Percentiles rank a stretch among this genome's conserved stretches.
Conservation (phyloP, 352 stramenopile species). For the Phytophthora capsici region DNA sequence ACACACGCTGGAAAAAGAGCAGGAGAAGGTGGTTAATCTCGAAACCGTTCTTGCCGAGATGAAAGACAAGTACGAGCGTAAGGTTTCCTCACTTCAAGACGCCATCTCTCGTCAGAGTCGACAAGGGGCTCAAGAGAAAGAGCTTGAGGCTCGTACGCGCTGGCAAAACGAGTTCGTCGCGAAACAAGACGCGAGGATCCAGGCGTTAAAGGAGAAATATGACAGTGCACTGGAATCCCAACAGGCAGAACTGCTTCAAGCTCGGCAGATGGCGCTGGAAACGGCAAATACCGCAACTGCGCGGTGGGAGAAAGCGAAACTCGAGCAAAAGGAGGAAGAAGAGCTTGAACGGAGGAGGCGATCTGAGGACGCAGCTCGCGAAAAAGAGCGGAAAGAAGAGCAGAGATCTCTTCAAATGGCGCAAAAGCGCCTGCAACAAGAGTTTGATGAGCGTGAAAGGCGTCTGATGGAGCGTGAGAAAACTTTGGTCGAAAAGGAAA, state of each 20-base stretch:
- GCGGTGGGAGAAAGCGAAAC: slow-evolving; percentile 57
- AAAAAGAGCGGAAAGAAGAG: slow-evolving; percentile 49
- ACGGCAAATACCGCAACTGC: slow-evolving; percentile 50
- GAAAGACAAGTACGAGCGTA: slow-evolving; percentile 59
- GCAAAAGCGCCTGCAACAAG: slow-evolving; percentile 47
- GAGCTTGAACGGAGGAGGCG: slow-evolving; percentile 41
- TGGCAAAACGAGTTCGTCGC: slow-evolving; percentile 79
- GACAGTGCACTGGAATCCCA: slow-evolving; percentile 67
- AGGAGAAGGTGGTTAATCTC: slow-evolving; percentile 39
- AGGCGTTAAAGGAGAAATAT: slow-evolving; percentile 76
- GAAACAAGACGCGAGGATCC: slow-evolving; percentile 74
- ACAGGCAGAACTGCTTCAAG: slow-evolving; percentile 55
- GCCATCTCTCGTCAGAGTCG: slow-evolving; percentile 53
- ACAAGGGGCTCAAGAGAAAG: slow-evolving; percentile 59
- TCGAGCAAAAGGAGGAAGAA: slow-evolving; percentile 48
- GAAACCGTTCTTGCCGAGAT: slow-evolving; percentile 41
- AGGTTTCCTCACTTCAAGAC: slow-evolving; percentile 55
- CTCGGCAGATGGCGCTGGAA: slow-evolving; percentile 58
- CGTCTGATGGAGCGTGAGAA: slow-evolving; percentile 58
- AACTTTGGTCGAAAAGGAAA: slow-evolving; percentile 50
- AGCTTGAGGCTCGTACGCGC: slow-evolving; percentile 59
- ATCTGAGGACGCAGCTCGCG: slow-evolving; percentile 36
- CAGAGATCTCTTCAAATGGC: slow-evolving; percentile 42
- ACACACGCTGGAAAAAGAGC: slow-evolving; percentile 55
- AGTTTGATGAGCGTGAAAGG: slow-evolving; percentile 67